Base-by-base conservation (phyloP, 2,329 filamentous ascomycete genomes). In the Fonsecaea nubica region DNA sequence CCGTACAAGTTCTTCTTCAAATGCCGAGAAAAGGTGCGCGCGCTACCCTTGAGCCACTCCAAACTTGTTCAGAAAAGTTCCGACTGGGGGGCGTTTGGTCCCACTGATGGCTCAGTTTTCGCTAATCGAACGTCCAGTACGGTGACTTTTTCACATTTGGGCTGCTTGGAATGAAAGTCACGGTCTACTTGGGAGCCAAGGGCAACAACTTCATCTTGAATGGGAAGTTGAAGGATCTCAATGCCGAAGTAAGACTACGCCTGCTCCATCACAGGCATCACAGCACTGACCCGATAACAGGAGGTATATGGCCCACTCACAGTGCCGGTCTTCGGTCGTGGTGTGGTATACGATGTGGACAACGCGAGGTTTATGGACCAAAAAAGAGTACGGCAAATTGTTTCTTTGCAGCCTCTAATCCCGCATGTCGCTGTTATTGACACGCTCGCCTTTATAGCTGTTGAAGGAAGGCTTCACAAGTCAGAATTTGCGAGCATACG, bases 281-380 rank as follows among this genome's bases (percentile, higher is more conserved):
- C 6, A 5, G 5, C 15, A 30, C 53, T 55, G 30, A 36, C 48
- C 9, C 8, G 13, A 10, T 10, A 2, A 1, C 42, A 66, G 64
- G 92, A 97, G 75, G 91, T 96, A 70, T 96, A 96, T 80, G 90
- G 87, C 63, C 90, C 91, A 63, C 84, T 97, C 64, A 87, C 84
- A 30, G 88, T 86, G 5, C 87, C 87, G 53, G 86, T 89, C 2
- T 96, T 96, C 76, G 92, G 92, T 72, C 89, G 87, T 74, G 90
- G 93, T 80, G 92, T 96, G 32, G 91, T 96, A 62, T 96, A 96
- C 77, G 92, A 96, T 77, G 95, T 92, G 80, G 92, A 92, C 50
- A 96, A 96, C 77, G 85, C 92, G 65, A 96, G 96, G 81, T 86
- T 96, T 76, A 96, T 96, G 92, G 92, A 96, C 82, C 92, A 96